A percentile compares a stretch with the other conserved stretches of the same genome.
These are phyloP conservation scores for Cucurbita maxima DNA, from an alignment of 306 rosid genomes.

Conservation along the genomic window DNA sequence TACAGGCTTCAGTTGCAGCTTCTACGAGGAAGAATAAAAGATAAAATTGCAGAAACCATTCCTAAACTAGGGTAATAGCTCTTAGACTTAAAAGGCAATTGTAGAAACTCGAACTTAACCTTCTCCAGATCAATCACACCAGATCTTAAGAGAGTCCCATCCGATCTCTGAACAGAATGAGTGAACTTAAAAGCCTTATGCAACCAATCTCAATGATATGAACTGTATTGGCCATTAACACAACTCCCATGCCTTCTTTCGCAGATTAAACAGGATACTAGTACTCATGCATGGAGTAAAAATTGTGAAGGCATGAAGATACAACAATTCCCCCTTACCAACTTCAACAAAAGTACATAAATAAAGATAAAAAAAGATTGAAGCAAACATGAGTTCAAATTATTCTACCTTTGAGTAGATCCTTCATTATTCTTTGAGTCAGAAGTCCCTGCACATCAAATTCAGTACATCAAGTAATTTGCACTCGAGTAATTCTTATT, in stretches of 20 bases:
- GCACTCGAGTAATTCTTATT: background rate
- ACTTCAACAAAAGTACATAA: background rate
- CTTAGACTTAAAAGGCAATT: background rate
- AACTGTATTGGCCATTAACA: background rate
- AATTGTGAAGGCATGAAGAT: background rate
- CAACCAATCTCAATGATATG: background rate
- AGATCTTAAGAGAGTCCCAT: background rate
- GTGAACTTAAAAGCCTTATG: background rate
- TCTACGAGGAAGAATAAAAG: background rate
- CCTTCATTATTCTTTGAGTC: conserved; percentile 22
- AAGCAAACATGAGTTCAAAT: background rate
- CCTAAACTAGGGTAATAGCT: background rate
- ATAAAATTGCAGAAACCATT: background rate
- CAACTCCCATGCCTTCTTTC: background rate
- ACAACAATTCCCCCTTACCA: background rate
- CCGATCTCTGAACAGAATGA: background rate
- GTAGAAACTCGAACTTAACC: background rate
- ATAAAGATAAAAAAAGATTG: background rate
- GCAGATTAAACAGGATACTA: background rate
- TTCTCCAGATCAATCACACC: background rate
- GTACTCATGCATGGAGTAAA: background rate
- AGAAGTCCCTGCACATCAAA: conserved; percentile 48
- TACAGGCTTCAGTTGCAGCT: background rate
- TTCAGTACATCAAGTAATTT: conserved; percentile 11
- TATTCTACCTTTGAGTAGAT: conserved; percentile 37